Conservation (phyloP, 441 rosid species). For the Bruguiera hainesii region DNA sequence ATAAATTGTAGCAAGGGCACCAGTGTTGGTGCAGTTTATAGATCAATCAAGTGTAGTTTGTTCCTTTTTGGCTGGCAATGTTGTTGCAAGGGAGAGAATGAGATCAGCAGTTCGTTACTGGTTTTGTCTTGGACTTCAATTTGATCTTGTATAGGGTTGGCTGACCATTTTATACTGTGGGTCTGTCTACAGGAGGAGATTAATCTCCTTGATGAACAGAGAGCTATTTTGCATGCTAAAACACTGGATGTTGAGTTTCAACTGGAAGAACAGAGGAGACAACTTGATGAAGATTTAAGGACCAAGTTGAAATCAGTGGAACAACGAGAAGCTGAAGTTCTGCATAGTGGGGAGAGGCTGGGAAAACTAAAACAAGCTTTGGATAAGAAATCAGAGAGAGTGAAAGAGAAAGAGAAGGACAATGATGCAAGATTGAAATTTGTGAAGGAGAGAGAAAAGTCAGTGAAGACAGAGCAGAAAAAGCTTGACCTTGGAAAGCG, state of each 20-base stretch:
- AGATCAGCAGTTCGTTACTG: not conserved
- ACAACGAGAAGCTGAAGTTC: slow-evolving; percentile 44
- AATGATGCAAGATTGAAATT: slow-evolving; percentile 52
- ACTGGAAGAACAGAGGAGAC: slow-evolving; percentile 49
- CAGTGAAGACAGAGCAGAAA: slow-evolving; percentile 55
- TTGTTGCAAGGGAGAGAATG: not conserved
- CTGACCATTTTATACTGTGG: slow-evolving; percentile 16
- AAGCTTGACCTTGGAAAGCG: slow-evolving; percentile 52
- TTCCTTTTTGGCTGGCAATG: too few species aligned
- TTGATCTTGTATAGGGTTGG: slow-evolving; percentile 3
- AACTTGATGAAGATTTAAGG: slow-evolving; percentile 55
- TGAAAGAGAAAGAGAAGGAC: slow-evolving; percentile 70
- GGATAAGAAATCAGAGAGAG: slow-evolving; percentile 50
- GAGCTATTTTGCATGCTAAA: slow-evolving; percentile 44
- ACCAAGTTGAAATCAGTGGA: slow-evolving; percentile 42
- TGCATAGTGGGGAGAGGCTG: slow-evolving; percentile 58
- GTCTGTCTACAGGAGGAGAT: slow-evolving; percentile 51
- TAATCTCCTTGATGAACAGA: slow-evolving; percentile 62
- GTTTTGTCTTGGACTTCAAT: slow-evolving; percentile 10
- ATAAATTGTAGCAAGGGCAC: too few species aligned
- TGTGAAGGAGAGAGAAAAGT: slow-evolving; percentile 55
- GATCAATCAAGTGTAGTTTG: too few species aligned
- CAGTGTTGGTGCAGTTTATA: too few species aligned
- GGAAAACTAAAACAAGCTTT: slow-evolving; percentile 53
- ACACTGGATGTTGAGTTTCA: slow-evolving; percentile 56